phyloP scores from a whole-genome alignment of 805 yeast genomes.

The Ogataea chonburiensis region DNA sequence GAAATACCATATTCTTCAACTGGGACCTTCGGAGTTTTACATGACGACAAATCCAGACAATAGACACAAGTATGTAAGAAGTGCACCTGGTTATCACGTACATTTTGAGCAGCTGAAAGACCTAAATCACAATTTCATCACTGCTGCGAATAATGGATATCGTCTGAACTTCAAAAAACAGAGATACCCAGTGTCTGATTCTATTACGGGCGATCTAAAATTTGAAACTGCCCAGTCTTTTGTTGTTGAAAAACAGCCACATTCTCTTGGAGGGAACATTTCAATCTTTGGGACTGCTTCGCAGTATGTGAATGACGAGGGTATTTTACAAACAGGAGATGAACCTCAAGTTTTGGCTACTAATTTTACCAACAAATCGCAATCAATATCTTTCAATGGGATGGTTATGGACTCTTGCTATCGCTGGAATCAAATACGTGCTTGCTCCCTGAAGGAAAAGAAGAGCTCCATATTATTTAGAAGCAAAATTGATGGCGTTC shows the following conservation, averaged over 20 bases:
- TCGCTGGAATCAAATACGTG: slow-evolving; percentile 11
- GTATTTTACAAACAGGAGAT: neutral
- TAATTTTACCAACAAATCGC: slow-evolving; percentile 6
- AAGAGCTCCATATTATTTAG: slow-evolving; percentile 22
- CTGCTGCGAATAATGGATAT: slow-evolving; percentile 32
- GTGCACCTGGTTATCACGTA: slow-evolving; percentile 63
- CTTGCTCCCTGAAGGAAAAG: slow-evolving; percentile 28
- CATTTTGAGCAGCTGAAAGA: slow-evolving; percentile 32
- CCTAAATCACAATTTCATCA: slow-evolving; percentile 5
- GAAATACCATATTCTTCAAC: slow-evolving; percentile 61
- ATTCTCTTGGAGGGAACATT: slow-evolving; percentile 21
- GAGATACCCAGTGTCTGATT: slow-evolving; percentile 10
- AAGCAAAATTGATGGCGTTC: slow-evolving; percentile 31
- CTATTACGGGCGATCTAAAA: slow-evolving; percentile 5
- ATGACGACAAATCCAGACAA: slow-evolving; percentile 66
- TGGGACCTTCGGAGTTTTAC: slow-evolving; percentile 52
- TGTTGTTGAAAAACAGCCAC: slow-evolving; percentile 25
- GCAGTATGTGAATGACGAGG: slow-evolving; percentile 18
- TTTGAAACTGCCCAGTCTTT: slow-evolving; percentile 20
- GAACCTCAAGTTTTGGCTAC: neutral
- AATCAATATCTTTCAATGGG: slow-evolving; percentile 11
- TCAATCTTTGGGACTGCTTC: slow-evolving; percentile 17
- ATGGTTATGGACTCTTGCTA: slow-evolving; percentile 22
- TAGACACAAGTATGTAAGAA: slow-evolving; percentile 55
- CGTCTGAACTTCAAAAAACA: slow-evolving; percentile 33